These are phyloP conservation scores for Thinopyrum elongatum DNA, from an alignment of 176 grass and related monocot genomes.

Conservation along the genomic window DNA sequence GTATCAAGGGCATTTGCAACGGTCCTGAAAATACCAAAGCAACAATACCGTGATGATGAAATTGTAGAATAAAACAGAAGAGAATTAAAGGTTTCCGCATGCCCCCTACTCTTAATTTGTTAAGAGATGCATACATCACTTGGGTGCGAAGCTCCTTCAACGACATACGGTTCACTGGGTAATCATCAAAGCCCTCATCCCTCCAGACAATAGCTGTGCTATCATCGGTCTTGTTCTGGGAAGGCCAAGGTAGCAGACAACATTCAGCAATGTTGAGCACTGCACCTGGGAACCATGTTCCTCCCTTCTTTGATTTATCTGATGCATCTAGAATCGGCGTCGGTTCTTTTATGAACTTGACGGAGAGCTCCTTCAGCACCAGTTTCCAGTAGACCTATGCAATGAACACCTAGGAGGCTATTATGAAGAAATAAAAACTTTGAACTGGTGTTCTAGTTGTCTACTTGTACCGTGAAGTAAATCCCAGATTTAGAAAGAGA, in stretches of 20 bases:
- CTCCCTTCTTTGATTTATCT: constrained; percentile 63
- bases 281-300: constrained; percentile 71
- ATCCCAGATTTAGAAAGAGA: not conserved
- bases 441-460: not conserved
- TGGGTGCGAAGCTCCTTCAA: constrained; percentile 72
- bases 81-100: not conserved
- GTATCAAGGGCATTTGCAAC: constrained; percentile 82
- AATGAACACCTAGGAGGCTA: not conserved
- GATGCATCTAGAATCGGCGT: constrained; percentile 60
- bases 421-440: not conserved
- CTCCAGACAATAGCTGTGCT: constrained; percentile 86
- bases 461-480: not conserved
- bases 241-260: constrained; percentile 64
- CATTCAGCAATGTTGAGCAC: constrained; percentile 93
- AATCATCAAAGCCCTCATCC: constrained; percentile 79
- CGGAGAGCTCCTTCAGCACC: constrained; percentile 54
- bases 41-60: not conserved
- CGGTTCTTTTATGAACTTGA: constrained; percentile 61
- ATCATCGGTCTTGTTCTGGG: constrained; percentile 65
- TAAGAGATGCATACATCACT: constrained; percentile 60
- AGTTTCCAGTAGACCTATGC: constrained; percentile 75
- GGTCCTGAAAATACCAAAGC: constrained; percentile 41
- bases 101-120: not conserved
- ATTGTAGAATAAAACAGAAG: not conserved
- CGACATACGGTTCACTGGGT: constrained; percentile 65